A percentile compares a stretch with the other conserved stretches of the same genome.
Conservation (phyloP, 2,329 filamentous ascomycete genomes). For the Venturia effusa region DNA sequence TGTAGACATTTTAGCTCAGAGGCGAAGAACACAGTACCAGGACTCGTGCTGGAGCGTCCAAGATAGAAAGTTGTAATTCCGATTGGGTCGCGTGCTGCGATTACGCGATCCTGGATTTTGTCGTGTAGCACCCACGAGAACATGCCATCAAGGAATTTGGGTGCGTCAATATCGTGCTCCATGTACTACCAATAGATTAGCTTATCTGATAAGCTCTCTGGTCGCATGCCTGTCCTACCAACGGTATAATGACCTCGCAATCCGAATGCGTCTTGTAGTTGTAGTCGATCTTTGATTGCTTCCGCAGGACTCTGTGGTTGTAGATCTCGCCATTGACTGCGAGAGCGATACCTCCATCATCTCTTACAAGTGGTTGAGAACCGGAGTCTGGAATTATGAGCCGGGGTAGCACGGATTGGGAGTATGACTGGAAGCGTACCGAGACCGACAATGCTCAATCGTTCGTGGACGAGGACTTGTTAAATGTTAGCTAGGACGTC, state of each 20-base stretch:
- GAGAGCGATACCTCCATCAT: conserved; percentile 76
- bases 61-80: conserved; percentile 97
- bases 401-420: not conserved
- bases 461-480: conserved; percentile 80
- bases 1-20: conserved; percentile 92
- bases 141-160: conserved; percentile 95
- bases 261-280: conserved; percentile 98
- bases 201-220: not conserved
- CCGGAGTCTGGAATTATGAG: conserved; percentile 60
- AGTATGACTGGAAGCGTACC: conserved; percentile 39
- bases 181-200: conserved; percentile 54
- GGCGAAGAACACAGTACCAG: conserved; percentile 84
- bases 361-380: conserved; percentile 88
- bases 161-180: conserved; percentile 83
- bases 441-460: conserved; percentile 93
- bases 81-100: conserved; percentile 92
- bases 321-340: conserved; percentile 99
- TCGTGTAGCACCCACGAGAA: conserved; percentile 99
- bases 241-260: conserved; percentile 95
- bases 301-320: conserved; percentile 94
- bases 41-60: conserved; percentile 72
- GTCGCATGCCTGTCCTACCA: conserved; percentile 48
- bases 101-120: conserved; percentile 81
- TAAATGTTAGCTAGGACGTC: conserved; percentile 9
- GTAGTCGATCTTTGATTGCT: conserved; percentile 71